These are phyloP conservation scores for Globisporangium acanthophoron DNA, from an alignment of 352 stramenopile genomes.

Conservation along the genomic window DNA sequence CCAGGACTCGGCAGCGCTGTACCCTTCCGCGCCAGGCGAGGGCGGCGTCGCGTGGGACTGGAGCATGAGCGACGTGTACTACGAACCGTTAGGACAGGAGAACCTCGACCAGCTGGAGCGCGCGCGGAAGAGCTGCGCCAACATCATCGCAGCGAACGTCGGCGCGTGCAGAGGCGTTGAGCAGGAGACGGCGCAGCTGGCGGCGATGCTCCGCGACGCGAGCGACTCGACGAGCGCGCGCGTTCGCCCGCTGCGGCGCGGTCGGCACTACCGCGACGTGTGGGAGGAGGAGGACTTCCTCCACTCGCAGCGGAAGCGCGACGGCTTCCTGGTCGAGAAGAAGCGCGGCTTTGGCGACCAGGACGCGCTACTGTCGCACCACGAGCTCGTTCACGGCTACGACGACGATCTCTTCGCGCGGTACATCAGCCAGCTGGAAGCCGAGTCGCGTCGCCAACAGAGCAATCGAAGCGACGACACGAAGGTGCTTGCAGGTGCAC, in stretches of 20 bases:
- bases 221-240: conserved; percentile 17
- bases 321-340: conserved; percentile 15
- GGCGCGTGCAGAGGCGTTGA: conserved; percentile 17
- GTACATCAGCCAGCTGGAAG: conserved; percentile 38
- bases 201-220: conserved; percentile 39
- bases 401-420: conserved; percentile 67
- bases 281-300: conserved; percentile 80
- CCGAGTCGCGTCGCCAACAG: conserved; percentile 7
- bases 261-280: conserved; percentile 64
- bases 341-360: conserved; percentile 34
- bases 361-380: conserved; percentile 34
- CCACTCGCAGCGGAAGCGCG: conserved; percentile 20
- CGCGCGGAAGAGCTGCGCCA: conserved; percentile 46
- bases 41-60: conserved; percentile 49
- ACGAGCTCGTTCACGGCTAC: conserved; percentile 70
- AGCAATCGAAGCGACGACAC: not conserved
- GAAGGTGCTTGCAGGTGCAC: not conserved
- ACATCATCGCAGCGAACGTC: conserved; percentile 45
- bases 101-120: conserved; percentile 50
- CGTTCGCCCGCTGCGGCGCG: conserved; percentile 36
- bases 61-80: conserved; percentile 56
- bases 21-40: conserved; percentile 29
- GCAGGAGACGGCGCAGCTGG: conserved; percentile 32
- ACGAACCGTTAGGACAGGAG: conserved; percentile 36
- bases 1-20: conserved; percentile 32